Evolutionary conservation across 176 grass and related monocot genomes (phyloP), one percentile per base, ranked within the genome.

Genomic region (Eleusine coracana): DNA sequence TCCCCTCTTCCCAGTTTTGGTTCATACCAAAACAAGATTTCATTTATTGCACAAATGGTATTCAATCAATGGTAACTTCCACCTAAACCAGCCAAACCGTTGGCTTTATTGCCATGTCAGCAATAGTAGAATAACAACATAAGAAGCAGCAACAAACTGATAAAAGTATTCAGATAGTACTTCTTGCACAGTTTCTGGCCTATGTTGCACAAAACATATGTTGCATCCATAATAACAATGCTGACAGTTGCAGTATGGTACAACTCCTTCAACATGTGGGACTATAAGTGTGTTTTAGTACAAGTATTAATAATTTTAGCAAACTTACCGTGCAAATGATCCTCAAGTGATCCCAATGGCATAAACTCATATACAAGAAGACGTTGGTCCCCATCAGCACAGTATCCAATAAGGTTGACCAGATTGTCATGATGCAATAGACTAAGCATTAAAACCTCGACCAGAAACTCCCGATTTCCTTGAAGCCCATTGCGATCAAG

Each of bases 351-450:
- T 71, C 91, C 89, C 87, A 97, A 84, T 44, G 91, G 91, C 94
- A 97, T 97, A 80, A 88, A 97, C 80, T 97, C 94, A 10, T 97
- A 97, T 78, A 97, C 94, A 75, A 97, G 94, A 73, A 97, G 91
- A 66, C 94, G 89, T 80, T 97, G 91, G 42, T 94, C 94, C 65
- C 91, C 91, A 86, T 97, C 94, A 74, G 94, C 94, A 87, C 94
- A 97, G 67, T 97, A 97, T 73, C 94, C 94, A 81, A 92, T 97
- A 77, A 97, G 62, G 88, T 92, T 94, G 68, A 97, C 94, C 65
- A 97, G 85, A 86, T 97, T 97, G 64, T 92, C 86, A 75, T 97
- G 91, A 79, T 94, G 89, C 77, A 97, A 73, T 14, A 94, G 84
- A 74, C 94, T 97, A 20, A 97, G 94, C 91, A 97, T 97, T 52